Conservation (phyloP, 805 yeast genomes). For the Lipomyces kockii region DNA sequence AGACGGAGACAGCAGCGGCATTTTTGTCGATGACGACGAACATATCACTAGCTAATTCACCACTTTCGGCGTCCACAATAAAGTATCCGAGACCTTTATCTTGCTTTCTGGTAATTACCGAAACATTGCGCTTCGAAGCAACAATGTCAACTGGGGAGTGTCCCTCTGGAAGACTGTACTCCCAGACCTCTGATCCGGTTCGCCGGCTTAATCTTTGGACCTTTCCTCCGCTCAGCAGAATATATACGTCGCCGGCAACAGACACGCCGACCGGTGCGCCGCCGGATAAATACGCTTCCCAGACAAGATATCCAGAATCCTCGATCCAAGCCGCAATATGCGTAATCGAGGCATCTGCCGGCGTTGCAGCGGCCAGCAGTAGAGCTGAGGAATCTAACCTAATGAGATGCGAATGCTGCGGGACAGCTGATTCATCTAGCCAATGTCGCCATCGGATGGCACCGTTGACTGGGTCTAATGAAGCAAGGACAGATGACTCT, state of each 20-base stretch:
- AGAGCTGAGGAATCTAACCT: slow-evolving; percentile 5
- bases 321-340: slow-evolving; percentile 22
- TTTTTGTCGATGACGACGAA: slow-evolving; percentile 18
- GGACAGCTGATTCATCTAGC: slow-evolving; percentile 13
- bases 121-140: background rate
- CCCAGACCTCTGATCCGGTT: slow-evolving; percentile 20
- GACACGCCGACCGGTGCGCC: slow-evolving; percentile 27
- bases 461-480: slow-evolving; percentile 40
- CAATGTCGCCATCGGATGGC: slow-evolving; percentile 41
- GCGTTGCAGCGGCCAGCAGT: slow-evolving; percentile 27
- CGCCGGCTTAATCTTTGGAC: slow-evolving; percentile 12
- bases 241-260: slow-evolving; percentile 13
- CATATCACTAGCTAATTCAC: background rate
- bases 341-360: slow-evolving; percentile 16
- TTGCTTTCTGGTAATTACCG: slow-evolving; percentile 21
- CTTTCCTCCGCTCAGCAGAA: slow-evolving; percentile 25
- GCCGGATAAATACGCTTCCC: slow-evolving; percentile 28
- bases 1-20: slow-evolving; percentile 21
- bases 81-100: slow-evolving; percentile 19
- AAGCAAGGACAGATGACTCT: slow-evolving; percentile 38
- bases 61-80: slow-evolving; percentile 11
- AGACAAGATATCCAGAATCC: slow-evolving; percentile 23
- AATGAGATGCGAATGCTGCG: slow-evolving; percentile 16
- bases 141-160: slow-evolving; percentile 18
- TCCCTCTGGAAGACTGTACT: slow-evolving; percentile 13